Base-by-base conservation (phyloP, 2,329 filamentous ascomycete species). In the Cercospora zeae-maydis region DNA sequence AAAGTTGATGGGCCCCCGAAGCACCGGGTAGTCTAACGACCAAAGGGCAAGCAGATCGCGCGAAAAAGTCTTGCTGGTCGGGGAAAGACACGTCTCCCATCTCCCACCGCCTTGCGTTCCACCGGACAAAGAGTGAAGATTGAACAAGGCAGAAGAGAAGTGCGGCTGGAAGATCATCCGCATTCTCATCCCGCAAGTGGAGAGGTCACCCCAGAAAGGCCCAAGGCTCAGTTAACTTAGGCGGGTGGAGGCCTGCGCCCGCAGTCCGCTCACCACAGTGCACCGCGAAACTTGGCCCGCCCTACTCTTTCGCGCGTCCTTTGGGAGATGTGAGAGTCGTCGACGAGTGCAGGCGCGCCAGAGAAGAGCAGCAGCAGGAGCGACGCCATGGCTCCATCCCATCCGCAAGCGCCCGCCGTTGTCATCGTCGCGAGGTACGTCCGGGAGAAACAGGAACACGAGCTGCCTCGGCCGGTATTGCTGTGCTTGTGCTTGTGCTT, bases 391-490 rank as follows among this genome's bases (percentile, higher is more conserved):
- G 27, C 53, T 30, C 53, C 34, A 21, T 30, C 24, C 47, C 47
- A 52, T 16, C 45, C 75, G 58, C 78, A 78, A 65, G 75, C 77
- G 60, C 81, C 81, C 55, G 78, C 78, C 34, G 78, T 82, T 30
- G 77, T 83, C 60, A 78, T 83, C 62, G 76, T 83, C 69, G 80
- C 79, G n/a, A 78, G 80, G 80, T 80, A 73, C 63, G 80, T 80
- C 73, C 63, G 74, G 33, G 37, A 54, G 33, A 51, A 59, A 42
- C 61, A 52, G 58, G 54, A 57, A 63, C 54, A 56, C 36, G 57
- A 36, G 57, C 57, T 33, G 57, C 57, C 45, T 51, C 57, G 57
- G 47, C 47, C 57, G 57, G 47, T 53, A 53, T 59, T 47, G n/a
- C 47, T 59, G 57, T 59, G 57, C 45, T 42, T 36, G 21, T 53